Conservation (phyloP, 1,284 basidiomycete species). For the Athelia sp. region DNA sequence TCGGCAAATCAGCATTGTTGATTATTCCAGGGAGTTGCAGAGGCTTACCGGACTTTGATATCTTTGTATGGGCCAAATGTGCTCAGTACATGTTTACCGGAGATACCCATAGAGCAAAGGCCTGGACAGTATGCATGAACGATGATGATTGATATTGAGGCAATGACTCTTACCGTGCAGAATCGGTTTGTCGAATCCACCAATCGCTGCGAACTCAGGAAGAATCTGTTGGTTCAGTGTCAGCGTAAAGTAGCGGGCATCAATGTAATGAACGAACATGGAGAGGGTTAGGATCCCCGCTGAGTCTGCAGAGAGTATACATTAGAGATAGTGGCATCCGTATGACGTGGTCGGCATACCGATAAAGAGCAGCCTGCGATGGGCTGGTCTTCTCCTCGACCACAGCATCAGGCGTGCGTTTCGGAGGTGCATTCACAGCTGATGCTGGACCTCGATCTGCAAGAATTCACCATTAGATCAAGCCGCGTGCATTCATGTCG, state of each 20-base stretch:
- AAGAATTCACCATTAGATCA: constrained; percentile 3
- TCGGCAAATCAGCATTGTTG: not conserved
- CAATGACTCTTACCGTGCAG: constrained; percentile 58
- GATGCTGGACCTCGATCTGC: constrained; percentile 89
- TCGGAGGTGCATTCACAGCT: constrained; percentile 80
- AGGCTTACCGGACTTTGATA: constrained; percentile 88
- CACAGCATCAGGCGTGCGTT: constrained; percentile 79
- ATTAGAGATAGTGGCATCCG: constrained; percentile 6
- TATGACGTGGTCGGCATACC: constrained; percentile 39
- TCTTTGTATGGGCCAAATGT: constrained; percentile 84
- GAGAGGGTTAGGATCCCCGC: constrained; percentile 88
- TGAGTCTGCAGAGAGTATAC: constrained; percentile 46
- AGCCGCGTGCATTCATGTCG: not conserved
- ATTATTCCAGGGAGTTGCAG: constrained; percentile 1
- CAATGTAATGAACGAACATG: constrained; percentile 51
- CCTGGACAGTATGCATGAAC: constrained; percentile 45
- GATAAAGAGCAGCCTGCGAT: constrained; percentile 87
- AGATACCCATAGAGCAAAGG: constrained; percentile 90
- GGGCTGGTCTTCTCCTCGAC: constrained; percentile 81
- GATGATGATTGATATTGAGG: constrained; percentile 1
- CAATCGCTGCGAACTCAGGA: constrained; percentile 90
- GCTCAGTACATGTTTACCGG: constrained; percentile 91
- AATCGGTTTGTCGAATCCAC: constrained; percentile 92
- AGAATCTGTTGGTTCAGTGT: constrained; percentile 59
- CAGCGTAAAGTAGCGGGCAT: not conserved